Base-by-base conservation (phyloP, 2,329 filamentous ascomycete genomes). In the Cladophialophora chaetospira region DNA sequence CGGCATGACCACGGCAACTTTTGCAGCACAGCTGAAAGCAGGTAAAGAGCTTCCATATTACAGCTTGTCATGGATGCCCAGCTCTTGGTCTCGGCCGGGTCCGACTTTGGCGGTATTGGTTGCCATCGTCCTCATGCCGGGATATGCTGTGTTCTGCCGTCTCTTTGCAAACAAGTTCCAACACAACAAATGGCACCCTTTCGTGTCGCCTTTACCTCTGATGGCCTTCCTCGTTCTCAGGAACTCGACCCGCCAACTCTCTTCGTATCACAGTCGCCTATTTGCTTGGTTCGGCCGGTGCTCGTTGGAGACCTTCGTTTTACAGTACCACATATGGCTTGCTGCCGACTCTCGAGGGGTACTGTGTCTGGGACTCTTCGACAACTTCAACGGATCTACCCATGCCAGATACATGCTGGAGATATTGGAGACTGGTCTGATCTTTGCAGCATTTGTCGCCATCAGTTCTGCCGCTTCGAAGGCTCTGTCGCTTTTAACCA, bases 251-350 rank as follows among this genome's bases (percentile, higher is more conserved):
- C 61, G 64, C 0, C 45, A 63, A 0, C 68, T 81, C 8, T 72
- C 79, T 5, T 75, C 73, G 5, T 69, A 72, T 38, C 72, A 81
- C 63, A 77, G 79, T 11, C 64, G 61, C 1, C 60, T 76, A 1
- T 82, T 83, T 25, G 77, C 80, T 0, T 81, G 76, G 72, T 68
- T 87, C 2, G 84, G 85, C 1, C 72, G 73, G 4, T 79, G 78
- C 56, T 82, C 82, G 0, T 75, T 85, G 1, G 84, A 87, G 68
- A 79, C 82, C 0, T 85, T 82, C 61, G 74, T 84, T 4, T 71
- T 87, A 33, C 82, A 86, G 62, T 80, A 80, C 66, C 85, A 88
- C 66, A 74, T 85, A 51, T 84, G 82, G 77, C 76, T 87, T 6
- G 82, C 82, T 1, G 81, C 77, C 2, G 82, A 87, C 63, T 79